Evolutionary conservation across 2,329 filamentous ascomycete genomes (phyloP).

Genomic region (Hymenoscyphus repandus): DNA sequence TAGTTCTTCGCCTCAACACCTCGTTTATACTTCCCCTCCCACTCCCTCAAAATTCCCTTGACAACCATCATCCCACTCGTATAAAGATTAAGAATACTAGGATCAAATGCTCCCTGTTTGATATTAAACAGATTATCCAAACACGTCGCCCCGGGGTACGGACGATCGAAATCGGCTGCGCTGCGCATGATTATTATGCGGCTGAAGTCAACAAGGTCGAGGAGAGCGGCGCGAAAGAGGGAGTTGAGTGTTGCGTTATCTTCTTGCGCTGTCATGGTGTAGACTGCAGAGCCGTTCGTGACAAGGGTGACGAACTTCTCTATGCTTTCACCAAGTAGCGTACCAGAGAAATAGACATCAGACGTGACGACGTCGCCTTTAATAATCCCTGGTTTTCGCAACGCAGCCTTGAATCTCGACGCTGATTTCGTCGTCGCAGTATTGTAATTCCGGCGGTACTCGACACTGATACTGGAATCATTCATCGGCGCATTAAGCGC

Average conservation of each 20-base stretch:
- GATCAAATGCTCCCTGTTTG: conserved; percentile 57
- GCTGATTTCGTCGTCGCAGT: conserved; percentile 14
- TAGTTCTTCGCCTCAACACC: conserved; percentile 61
- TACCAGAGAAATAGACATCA: conserved; percentile 67
- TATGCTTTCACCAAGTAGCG: conserved; percentile 53
- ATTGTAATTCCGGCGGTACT: conserved; percentile 49
- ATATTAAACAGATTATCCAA: conserved; percentile 53
- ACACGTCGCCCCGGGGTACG: conserved; percentile 49
- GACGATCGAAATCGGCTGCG: conserved; percentile 65
- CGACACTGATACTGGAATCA: conserved; percentile 42
- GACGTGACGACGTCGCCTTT: conserved; percentile 63
- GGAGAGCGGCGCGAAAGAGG: conserved; percentile 51
- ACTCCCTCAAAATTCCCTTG: conserved; percentile 51
- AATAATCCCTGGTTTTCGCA: conserved; percentile 46
- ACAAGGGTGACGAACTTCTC: conserved; percentile 55
- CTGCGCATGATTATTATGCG: conserved; percentile 63
- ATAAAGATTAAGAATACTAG: conserved; percentile 60
- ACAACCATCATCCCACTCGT: conserved; percentile 58
- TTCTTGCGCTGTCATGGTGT: conserved; percentile 67
- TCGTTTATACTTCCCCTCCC: conserved; percentile 51
- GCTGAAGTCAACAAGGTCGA: conserved; percentile 55
- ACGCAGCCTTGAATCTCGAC: conserved; percentile 31
- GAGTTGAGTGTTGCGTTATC: conserved; percentile 64
- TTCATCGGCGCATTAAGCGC: conserved; percentile 45
- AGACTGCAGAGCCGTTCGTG: conserved; percentile 61